Percentiles rank a stretch among this genome's conserved stretches.
These are phyloP conservation scores for Mariannaea elegans DNA, from an alignment of 2,329 filamentous ascomycete species.

Conservation along the genomic window DNA sequence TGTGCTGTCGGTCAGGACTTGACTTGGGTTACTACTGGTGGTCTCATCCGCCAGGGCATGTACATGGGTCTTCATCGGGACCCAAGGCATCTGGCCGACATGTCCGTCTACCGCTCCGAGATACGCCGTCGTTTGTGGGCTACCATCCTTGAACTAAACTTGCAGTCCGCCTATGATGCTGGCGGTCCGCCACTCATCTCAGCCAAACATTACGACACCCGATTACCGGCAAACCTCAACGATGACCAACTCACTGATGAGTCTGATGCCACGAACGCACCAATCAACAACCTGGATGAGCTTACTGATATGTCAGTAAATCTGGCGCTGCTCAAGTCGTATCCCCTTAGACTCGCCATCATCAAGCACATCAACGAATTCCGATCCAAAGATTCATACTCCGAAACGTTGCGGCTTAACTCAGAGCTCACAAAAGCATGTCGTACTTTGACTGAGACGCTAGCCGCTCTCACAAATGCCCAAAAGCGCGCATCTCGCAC, in stretches of 20 bases:
- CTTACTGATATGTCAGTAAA: conserved; percentile 60
- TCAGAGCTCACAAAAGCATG: conserved; percentile 53
- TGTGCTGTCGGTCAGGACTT: conserved; percentile 60
- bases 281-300: conserved; percentile 15
- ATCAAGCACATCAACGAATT: conserved; percentile 58
- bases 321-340: conserved; percentile 55
- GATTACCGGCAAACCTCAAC: conserved; percentile 59
- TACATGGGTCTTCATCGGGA: conserved; percentile 68
- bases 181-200: conserved; percentile 60
- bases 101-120: conserved; percentile 59
- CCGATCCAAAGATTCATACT: conserved; percentile 52
- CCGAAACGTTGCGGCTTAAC: conserved; percentile 57
- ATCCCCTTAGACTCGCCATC: conserved; percentile 54
- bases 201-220: conserved; percentile 58
- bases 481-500: conserved; percentile 31
- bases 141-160: conserved; percentile 62
- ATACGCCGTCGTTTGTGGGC: conserved; percentile 66
- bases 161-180: conserved; percentile 60
- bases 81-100: conserved; percentile 57
- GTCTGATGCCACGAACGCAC: conserved; percentile 34
- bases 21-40: conserved; percentile 61
- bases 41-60: conserved; percentile 62
- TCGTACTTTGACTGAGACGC: conserved; percentile 43
- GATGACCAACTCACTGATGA: conserved; percentile 59
- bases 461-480: conserved; percentile 47